These are phyloP conservation scores for Chytridium lagenaria DNA, from an alignment of 371 early-diverging fungal species.

Conservation along the genomic window DNA sequence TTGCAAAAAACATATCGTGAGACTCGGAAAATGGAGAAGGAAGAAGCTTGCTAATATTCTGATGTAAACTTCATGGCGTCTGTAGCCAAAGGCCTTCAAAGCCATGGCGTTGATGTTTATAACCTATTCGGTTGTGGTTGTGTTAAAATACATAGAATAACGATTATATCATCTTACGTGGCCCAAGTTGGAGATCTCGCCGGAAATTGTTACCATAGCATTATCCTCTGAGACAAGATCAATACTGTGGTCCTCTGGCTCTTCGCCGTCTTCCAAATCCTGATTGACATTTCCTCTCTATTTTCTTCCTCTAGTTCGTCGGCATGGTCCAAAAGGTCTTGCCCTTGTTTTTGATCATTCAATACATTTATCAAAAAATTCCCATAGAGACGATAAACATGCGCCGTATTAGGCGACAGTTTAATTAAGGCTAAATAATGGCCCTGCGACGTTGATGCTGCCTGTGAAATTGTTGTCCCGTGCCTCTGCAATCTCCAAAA, in stretches of 20 bases:
- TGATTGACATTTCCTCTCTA: slow-evolving; percentile 14
- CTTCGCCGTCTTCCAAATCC: slow-evolving; percentile 9
- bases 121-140: background rate
- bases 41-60: slow-evolving; percentile 44
- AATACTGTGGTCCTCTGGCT: background rate
- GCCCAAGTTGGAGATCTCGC: slow-evolving; percentile 34
- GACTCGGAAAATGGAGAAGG: slow-evolving; percentile 48
- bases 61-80: slow-evolving; percentile 32
- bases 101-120: slow-evolving; percentile 6
- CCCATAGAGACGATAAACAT: slow-evolving; percentile 44
- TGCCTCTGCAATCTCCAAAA: slow-evolving; percentile 38
- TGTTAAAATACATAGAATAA: background rate
- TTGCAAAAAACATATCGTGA: slow-evolving; percentile 43
- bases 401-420: slow-evolving; percentile 40
- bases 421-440: slow-evolving; percentile 36
- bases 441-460: slow-evolving; percentile 39
- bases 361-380: slow-evolving; percentile 44
- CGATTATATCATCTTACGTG: slow-evolving; percentile 10
- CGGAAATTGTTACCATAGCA: slow-evolving; percentile 44
- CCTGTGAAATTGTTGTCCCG: slow-evolving; percentile 36
- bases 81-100: slow-evolving; percentile 34
- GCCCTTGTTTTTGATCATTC: slow-evolving; percentile 46
- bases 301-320: slow-evolving; percentile 47
- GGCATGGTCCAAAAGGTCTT: slow-evolving; percentile 44
- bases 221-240: slow-evolving; percentile 38